Percentiles rank a stretch among this genome's conserved stretches.
These are phyloP conservation scores for Vitis hybrid DNA, from an alignment of 177 flowering plant genomes.

Conservation along the genomic window DNA sequence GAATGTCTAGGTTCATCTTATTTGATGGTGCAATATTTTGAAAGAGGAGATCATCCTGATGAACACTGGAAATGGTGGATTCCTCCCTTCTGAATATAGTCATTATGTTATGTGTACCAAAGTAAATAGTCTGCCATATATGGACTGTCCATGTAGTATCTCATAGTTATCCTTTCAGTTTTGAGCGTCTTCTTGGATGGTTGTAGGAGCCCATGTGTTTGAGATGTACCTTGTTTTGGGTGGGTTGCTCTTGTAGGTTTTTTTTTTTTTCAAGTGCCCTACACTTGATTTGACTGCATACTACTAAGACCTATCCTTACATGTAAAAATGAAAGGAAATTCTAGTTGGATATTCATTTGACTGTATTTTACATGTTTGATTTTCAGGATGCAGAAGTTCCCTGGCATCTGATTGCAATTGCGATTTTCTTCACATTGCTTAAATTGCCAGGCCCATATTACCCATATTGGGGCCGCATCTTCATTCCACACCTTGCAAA, in stretches of 20 bases:
- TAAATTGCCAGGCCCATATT: conserved; percentile 86
- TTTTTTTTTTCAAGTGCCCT: too few relatives aligned
- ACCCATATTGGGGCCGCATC: conserved; percentile 87
- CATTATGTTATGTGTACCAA: neutral
- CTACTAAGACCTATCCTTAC: neutral
- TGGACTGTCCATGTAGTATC: neutral
- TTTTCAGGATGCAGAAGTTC: conserved; percentile 64
- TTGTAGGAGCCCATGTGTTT: too few relatives aligned
- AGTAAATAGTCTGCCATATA: neutral
- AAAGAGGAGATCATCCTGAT: too few relatives aligned
- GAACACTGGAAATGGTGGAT: neutral
- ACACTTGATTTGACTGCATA: too few relatives aligned
- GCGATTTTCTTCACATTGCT: conserved; percentile 64
- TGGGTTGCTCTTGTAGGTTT: neutral
- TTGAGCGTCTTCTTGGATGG: neutral
- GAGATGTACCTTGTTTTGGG: too few relatives aligned
- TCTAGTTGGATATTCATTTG: neutral
- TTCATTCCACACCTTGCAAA: conserved; percentile 89
- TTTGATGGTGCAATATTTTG: too few relatives aligned
- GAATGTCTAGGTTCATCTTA: too few relatives aligned
- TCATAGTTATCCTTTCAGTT: neutral
- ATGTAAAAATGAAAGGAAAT: neutral
- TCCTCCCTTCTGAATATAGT: neutral
- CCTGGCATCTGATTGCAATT: conserved; percentile 71
- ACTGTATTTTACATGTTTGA: conserved; percentile 7